These are phyloP conservation scores for Pichia occidentalis DNA, from an alignment of 805 yeast genomes.

Conservation along the genomic window DNA sequence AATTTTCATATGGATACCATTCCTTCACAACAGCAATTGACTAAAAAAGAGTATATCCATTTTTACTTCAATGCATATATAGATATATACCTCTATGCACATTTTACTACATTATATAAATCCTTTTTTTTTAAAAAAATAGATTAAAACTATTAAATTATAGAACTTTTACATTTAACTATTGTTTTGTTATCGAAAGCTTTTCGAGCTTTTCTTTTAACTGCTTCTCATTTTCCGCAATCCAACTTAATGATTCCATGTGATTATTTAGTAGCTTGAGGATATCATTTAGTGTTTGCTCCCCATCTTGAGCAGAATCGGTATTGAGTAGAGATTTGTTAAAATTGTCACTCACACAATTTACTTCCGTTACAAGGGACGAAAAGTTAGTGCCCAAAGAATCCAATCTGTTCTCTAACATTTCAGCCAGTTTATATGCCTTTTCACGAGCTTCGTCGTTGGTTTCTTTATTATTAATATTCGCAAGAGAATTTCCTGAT, in stretches of 20 bases:
- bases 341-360: constrained; percentile 73
- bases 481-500: neutral
- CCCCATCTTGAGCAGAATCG: constrained; percentile 22
- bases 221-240: constrained; percentile 65
- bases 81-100: neutral
- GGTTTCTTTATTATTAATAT: constrained; percentile 24
- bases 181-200: constrained; percentile 19
- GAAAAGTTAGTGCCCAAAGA: constrained; percentile 69
- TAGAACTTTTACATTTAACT: too few species aligned
- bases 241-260: constrained; percentile 80
- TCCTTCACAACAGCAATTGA: too few species aligned
- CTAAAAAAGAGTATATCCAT: neutral
- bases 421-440: constrained; percentile 82
- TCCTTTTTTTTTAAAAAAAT: too few species aligned
- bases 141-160: too few species aligned
- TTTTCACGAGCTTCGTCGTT: constrained; percentile 85
- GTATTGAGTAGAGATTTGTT: constrained; percentile 47
- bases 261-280: constrained; percentile 82
- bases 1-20: too few species aligned
- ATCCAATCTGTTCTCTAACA: constrained; percentile 74
- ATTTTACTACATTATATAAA: too few species aligned
- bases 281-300: constrained; percentile 52
- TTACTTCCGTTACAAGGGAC: constrained; percentile 72
- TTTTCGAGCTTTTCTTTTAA: constrained; percentile 60
- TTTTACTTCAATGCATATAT: neutral